These are phyloP conservation scores for Metarhizium humberi DNA, from an alignment of 2,329 filamentous ascomycete species.

Conservation along the genomic window DNA sequence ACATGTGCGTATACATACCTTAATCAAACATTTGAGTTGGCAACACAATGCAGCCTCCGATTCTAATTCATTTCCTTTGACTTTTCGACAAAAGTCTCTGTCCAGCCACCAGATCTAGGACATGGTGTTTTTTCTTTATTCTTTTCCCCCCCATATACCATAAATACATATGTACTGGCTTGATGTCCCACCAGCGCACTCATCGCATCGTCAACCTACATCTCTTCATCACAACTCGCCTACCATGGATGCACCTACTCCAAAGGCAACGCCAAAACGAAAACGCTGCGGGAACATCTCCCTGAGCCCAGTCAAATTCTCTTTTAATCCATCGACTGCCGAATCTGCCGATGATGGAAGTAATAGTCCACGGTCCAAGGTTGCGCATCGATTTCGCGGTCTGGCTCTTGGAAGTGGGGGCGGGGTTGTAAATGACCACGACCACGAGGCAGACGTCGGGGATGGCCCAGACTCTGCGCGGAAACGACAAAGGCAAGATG, in stretches of 20 bases:
- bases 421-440: constrained; percentile 26
- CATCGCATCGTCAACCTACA: not conserved
- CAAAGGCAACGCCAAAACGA: constrained; percentile 32
- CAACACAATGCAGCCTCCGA: too few species aligned
- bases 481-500: constrained; percentile 7
- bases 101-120: not conserved
- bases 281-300: constrained; percentile 31
- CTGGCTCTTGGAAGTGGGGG: constrained; percentile 38
- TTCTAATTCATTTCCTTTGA: not conserved
- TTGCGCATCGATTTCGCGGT: constrained; percentile 43
- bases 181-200: not conserved
- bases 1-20: too few species aligned
- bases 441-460: constrained; percentile 13
- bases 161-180: too few species aligned
- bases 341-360: constrained; percentile 33
- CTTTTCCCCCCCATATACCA: too few species aligned
- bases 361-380: constrained; percentile 42
- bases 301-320: constrained; percentile 31
- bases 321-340: constrained; percentile 30
- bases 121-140: too few species aligned
- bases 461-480: constrained; percentile 12
- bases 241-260: constrained; percentile 11
- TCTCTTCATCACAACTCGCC: constrained; percentile 2
- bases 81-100: not conserved
- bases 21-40: not conserved